These are phyloP conservation scores for Meredithiella fracta DNA, from an alignment of 2,329 filamentous ascomycete genomes.

Conservation along the genomic window DNA sequence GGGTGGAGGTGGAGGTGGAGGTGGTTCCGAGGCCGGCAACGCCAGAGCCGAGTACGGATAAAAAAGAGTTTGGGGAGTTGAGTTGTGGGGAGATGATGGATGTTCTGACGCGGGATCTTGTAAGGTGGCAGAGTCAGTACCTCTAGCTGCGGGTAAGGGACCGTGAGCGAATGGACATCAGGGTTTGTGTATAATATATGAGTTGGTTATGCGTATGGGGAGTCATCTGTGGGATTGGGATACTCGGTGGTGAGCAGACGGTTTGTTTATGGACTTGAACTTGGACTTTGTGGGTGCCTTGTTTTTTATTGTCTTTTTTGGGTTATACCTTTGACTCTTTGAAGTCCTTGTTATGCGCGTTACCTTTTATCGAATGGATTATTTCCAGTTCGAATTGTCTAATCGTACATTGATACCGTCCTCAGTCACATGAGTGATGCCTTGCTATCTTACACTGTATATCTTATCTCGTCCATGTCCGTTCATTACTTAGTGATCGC, in stretches of 20 bases:
- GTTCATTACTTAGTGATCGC: too few relatives aligned
- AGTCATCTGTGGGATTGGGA: too few relatives aligned
- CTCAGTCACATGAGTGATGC: background rate
- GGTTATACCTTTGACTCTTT: too few relatives aligned
- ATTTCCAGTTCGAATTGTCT: background rate
- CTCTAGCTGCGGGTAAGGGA: conserved; percentile 18
- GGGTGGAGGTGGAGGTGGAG: background rate
- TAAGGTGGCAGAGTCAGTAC: conserved; percentile 72
- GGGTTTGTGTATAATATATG: background rate
- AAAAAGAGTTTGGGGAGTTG: conserved; percentile 54
- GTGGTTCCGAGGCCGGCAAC: background rate
- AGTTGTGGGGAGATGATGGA: conserved; percentile 86
- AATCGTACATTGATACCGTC: background rate
- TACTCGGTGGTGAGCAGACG: too few relatives aligned
- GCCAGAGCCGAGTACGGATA: conserved; percentile 7
- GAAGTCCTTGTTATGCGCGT: background rate
- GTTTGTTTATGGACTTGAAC: background rate
- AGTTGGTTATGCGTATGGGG: background rate
- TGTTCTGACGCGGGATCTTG: conserved; percentile 58
- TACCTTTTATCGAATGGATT: background rate
- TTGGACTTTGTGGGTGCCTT: background rate
- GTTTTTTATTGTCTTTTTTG: background rate
- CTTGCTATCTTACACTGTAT: background rate
- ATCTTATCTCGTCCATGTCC: background rate
- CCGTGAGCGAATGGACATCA: background rate